phyloP scores from a whole-genome alignment of 768 basidiomycete species.

The Russula compacta region DNA sequence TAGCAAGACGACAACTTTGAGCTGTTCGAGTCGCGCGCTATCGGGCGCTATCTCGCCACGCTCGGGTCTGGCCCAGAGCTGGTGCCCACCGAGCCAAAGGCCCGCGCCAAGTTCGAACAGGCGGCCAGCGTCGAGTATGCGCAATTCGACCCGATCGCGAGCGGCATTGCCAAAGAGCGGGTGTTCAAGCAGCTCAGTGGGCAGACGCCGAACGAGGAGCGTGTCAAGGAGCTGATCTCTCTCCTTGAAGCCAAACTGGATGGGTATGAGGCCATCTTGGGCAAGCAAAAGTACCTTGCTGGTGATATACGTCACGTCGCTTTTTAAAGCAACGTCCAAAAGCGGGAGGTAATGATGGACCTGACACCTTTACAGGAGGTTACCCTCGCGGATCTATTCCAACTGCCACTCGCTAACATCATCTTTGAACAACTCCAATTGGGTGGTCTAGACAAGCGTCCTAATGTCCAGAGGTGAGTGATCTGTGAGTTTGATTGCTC shows the following conservation, averaged over 20 bases:
- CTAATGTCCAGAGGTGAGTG: slow-evolving; percentile 2
- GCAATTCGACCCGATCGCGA: background rate
- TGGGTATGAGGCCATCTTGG: slow-evolving; percentile 1
- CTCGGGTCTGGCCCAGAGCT: slow-evolving; percentile 23
- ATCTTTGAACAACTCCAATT: background rate
- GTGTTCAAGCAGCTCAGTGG: background rate
- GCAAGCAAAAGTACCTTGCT: slow-evolving; percentile 12
- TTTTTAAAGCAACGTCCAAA: background rate
- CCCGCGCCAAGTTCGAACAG: slow-evolving; percentile 22
- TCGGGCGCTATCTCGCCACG: slow-evolving; percentile 21
- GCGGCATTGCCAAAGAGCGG: background rate
- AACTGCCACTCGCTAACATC: background rate
- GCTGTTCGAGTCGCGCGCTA: slow-evolving; percentile 26
- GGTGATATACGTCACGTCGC: slow-evolving; percentile 3
- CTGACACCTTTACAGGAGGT: background rate
- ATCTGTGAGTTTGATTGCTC: background rate
- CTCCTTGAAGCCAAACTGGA: background rate
- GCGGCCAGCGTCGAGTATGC: slow-evolving; percentile 24
- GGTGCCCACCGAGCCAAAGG: slow-evolving; percentile 20
- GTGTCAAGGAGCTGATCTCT: background rate
- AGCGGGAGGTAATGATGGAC: background rate
- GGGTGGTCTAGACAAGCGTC: background rate
- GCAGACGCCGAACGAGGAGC: background rate
- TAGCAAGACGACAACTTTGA: slow-evolving; percentile 24
- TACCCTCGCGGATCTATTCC: slow-evolving; percentile 10